Base-by-base conservation (phyloP, 257 asterid species). In the Ballota nigra region DNA sequence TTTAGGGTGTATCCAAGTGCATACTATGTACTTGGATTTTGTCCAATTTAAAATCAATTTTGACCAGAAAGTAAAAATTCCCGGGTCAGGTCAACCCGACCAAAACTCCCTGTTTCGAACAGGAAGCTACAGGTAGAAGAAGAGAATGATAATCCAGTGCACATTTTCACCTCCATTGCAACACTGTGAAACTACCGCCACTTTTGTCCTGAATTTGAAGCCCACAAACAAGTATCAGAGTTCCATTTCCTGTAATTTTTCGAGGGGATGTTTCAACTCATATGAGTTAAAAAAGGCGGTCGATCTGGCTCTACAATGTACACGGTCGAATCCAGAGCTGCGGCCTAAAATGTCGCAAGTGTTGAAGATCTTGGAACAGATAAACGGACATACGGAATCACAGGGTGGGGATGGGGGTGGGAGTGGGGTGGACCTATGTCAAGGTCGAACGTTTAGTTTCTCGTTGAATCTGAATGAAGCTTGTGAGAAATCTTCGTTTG, bases 321-420 rank as follows among this genome's bases (percentile, higher is more conserved):
- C 96, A 3, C 90, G 84, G 38, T 84, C 97, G 6, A 86, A 70
- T 69, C 96, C 97, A 12, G 91, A 79, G 24, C 76, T 72, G 8
- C 79, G 98, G 66, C 97, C 95, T 11, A 90, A 81, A 63, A 92
- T 92, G 98, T 90, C 90, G 0, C 83, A 87, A 68, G 91, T 86
- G 8, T 70, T 83, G 85, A 87, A 75, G 73, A 66, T 84, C 63
- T 75, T 92, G 75, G 96, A 87, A 79, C 82, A 83, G 10, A 74
- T 85, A 22, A 79, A 83, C 8, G 92, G 87, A 45, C 84, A 80
- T 19, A 51, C 64, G 40, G 87, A 80, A 74, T 12, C 88, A 31
- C 92, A 76, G 62, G 85, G 80, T 23, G 86, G 79, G 31, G 73
- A n/a, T n/a, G n/a, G n/a, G n/a, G n/a, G n/a, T n/a, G n/a, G n/a